Base-by-base conservation (phyloP, 345 rosid genomes). In the Linum trigynum region DNA sequence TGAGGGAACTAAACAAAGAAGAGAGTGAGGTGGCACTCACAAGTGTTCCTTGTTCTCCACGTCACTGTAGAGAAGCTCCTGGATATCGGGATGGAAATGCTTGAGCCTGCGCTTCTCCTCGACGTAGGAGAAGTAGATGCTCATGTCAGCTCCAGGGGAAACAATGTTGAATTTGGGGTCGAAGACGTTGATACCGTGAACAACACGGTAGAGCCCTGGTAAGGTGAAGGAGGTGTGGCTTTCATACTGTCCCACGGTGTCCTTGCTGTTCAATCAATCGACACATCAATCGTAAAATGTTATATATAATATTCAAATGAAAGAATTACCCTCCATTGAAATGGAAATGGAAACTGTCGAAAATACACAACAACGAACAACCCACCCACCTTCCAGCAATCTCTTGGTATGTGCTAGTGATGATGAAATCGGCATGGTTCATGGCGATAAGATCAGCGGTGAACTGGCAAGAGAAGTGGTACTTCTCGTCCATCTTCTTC, bases 141-240 rank as follows among this genome's bases (percentile, higher is more conserved):
- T 66, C 86, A 80, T 80, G 65, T 86, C 86, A 43, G 86, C 88
- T 35, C 85, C 88, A 42, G 86, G 91, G 43, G 88, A 84, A 51
- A 82, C 91, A 15, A 84, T 84, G 23, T 82, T 86, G 65, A 86
- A 84, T 73, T 83, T 83, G 5, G 91, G 83, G 72, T 83, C 78
- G 57, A 81, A 83, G 61, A 86, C 88, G 71, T 86, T 73, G 7
- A 86, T 76, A 36, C 91, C 91, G 56, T 86, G 86, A 57, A 83
- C 84, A 70, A 83, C 88, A 37, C 79, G 72, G 57, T 86, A 83
- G 50, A 78, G 78, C 43, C 88, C 86, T 37, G 88, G 88, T 55
- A 85, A 82, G 56, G 88, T 83, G 65, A 83, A 85, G 69, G 84
- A 78, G 23, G 87, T 76, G 82, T 79, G 87, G 80, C 83, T 76